Evolutionary conservation across 768 basidiomycete genomes (phyloP).

Genomic region (Boletus vinaceobasis): DNA sequence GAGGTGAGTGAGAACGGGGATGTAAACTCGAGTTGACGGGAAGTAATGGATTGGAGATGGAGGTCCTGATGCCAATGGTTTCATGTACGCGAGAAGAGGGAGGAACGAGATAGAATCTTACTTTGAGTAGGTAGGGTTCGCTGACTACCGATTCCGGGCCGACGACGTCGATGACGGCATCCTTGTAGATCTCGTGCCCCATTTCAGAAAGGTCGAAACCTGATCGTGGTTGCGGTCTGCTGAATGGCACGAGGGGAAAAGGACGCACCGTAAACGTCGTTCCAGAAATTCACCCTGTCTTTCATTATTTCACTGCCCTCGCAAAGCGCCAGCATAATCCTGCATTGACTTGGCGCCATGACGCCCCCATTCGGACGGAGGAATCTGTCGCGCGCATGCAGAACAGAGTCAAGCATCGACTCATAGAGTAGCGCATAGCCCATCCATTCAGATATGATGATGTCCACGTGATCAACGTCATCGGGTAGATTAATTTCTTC

Average conservation of each 20-base stretch:
- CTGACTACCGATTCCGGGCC: conserved; percentile 62
- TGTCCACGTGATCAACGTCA: conserved; percentile 73
- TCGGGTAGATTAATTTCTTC: conserved; percentile 83
- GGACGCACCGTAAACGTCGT: conserved; percentile 78
- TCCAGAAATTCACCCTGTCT: conserved; percentile 88
- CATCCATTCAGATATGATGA: conserved; percentile 99
- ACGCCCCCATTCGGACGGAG: conserved; percentile 65
- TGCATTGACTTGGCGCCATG: conserved; percentile 88
- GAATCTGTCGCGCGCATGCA: conserved; percentile 85
- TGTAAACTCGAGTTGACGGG: conserved; percentile 75
- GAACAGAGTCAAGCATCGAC: conserved; percentile 95
- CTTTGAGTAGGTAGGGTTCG: conserved; percentile 64
- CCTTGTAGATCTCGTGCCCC: conserved; percentile 69
- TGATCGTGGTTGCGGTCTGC: conserved; percentile 25
- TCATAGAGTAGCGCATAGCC: conserved; percentile 90
- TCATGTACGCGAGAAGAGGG: neutral
- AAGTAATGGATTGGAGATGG: conserved; percentile 56
- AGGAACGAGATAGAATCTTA: conserved; percentile 27
- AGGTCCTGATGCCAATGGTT: conserved; percentile 60
- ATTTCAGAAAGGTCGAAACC: conserved; percentile 89
- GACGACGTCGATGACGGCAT: conserved; percentile 83
- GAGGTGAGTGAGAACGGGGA: conserved; percentile 73
- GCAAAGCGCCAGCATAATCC: conserved; percentile 80
- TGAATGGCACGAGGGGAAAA: neutral
- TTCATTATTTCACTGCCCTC: conserved; percentile 72